These are phyloP conservation scores for Adansonia grandidieri DNA, from an alignment of 441 rosid genomes.

Conservation along the genomic window DNA sequence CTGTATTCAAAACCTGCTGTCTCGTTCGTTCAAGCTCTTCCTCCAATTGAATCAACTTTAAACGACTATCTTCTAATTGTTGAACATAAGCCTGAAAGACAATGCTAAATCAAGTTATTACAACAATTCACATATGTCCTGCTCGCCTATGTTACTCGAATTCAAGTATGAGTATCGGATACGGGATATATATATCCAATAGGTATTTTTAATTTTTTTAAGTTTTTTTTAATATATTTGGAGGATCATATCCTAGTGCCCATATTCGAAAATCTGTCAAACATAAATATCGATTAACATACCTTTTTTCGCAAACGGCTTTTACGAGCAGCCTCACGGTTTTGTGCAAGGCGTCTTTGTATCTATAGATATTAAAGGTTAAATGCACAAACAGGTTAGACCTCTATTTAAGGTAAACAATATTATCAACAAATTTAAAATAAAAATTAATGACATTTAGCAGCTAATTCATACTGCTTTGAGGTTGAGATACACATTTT, in stretches of 20 bases:
- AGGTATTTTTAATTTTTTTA: no score
- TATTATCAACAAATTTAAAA: background rate
- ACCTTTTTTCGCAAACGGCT: conserved; percentile 97
- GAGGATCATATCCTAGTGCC: no score
- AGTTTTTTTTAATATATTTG: no score
- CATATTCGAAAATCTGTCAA: no score
- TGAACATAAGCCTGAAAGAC: conserved; percentile 86
- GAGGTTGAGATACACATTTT: conserved; percentile 19
- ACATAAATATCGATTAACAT: background rate
- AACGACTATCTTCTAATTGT: conserved; percentile 82
- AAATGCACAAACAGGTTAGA: conserved; percentile 25
- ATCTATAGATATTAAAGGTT: conserved; percentile 45
- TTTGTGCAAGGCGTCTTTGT: conserved; percentile 95
- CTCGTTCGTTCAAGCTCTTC: conserved; percentile 81
- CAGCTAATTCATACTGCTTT: background rate
- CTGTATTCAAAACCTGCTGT: conserved; percentile 62
- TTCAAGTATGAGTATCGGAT: no score
- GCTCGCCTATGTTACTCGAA: background rate
- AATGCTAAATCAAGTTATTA: conserved; percentile 21
- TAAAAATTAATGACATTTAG: background rate
- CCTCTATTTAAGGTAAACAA: conserved; percentile 25
- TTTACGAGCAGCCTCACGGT: conserved; percentile 98
- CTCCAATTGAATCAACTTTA: conserved; percentile 81
- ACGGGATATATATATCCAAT: no score
- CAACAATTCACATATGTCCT: conserved; percentile 18